phyloP scores from a whole-genome alignment of 2,329 filamentous ascomycete species.

The Microdochium trichocladiopsis region DNA sequence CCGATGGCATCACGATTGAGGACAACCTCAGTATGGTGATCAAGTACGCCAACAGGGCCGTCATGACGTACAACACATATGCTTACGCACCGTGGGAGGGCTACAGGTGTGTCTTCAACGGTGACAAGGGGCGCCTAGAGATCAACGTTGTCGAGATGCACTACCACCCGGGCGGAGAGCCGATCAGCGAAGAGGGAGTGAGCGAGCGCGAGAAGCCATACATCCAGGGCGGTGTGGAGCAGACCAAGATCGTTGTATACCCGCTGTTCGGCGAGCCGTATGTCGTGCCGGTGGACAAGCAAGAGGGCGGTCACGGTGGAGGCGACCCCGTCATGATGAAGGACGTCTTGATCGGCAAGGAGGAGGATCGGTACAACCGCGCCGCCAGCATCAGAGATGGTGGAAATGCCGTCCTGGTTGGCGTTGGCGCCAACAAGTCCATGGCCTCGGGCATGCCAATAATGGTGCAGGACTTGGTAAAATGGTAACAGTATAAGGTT shows the following conservation, averaged over 20 bases:
- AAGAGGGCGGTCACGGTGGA: conserved; percentile 35
- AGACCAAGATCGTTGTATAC: conserved; percentile 27
- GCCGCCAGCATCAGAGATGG: conserved; percentile 36
- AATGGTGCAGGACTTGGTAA: conserved; percentile 13
- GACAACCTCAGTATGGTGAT: conserved; percentile 40
- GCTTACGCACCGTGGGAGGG: conserved; percentile 41
- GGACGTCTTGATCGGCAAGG: conserved; percentile 31
- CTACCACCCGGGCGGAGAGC: conserved; percentile 36
- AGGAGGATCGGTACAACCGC: conserved; percentile 26
- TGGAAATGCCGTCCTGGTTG: conserved; percentile 33
- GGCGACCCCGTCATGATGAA: conserved; percentile 36
- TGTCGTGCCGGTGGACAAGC: conserved; percentile 29
- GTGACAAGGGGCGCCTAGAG: conserved; percentile 36
- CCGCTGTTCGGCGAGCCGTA: conserved; percentile 34
- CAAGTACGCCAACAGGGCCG: conserved; percentile 30
- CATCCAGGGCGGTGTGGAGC: conserved; percentile 28
- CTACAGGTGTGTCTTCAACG: conserved; percentile 31
- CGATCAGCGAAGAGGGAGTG: conserved; percentile 14
- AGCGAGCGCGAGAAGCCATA: conserved; percentile 10
- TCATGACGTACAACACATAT: conserved; percentile 34
- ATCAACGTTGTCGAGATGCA: conserved; percentile 37
- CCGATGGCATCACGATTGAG: conserved; percentile 41
- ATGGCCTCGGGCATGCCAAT: conserved; percentile 18
- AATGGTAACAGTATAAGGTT: conserved; percentile 6
- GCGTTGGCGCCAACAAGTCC: conserved; percentile 33